These are phyloP conservation scores for Exserohilum turcica DNA, from an alignment of 2,329 filamentous ascomycete genomes.

Conservation along the genomic window DNA sequence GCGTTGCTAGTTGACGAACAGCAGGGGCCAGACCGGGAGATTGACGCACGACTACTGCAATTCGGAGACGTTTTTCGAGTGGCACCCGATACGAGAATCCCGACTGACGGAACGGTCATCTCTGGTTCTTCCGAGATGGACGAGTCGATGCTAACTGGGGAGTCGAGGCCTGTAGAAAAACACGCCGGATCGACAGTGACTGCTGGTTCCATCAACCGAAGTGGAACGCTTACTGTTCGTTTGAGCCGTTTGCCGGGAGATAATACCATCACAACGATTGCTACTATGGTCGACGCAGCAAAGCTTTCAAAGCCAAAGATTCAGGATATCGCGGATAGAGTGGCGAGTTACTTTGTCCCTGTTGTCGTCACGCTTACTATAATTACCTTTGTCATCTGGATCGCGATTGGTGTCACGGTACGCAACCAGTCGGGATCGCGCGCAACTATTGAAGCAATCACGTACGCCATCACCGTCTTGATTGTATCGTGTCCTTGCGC, in stretches of 20 bases:
- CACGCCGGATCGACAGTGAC: constrained; percentile 58
- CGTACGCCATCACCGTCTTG: constrained; percentile 72
- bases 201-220: constrained; percentile 66
- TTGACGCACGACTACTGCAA: constrained; percentile 71
- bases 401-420: constrained; percentile 59
- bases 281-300: constrained; percentile 72
- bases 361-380: constrained; percentile 63
- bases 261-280: constrained; percentile 74
- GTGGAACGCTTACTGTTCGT: constrained; percentile 56
- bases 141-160: constrained; percentile 80
- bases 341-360: constrained; percentile 73
- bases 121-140: constrained; percentile 68
- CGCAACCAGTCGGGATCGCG: constrained; percentile 48
- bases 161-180: constrained; percentile 67
- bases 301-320: constrained; percentile 70
- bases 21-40: constrained; percentile 52
- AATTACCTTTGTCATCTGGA: constrained; percentile 68
- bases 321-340: constrained; percentile 70
- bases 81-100: constrained; percentile 49
- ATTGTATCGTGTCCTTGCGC: constrained; percentile 83
- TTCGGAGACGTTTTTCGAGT: constrained; percentile 72
- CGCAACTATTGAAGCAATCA: constrained; percentile 66
- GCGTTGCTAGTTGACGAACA: constrained; percentile 56
- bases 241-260: constrained; percentile 67
- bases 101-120: constrained; percentile 72